Percentiles rank a stretch among this genome's conserved stretches.
Evolutionary conservation across 164 flowering plant genomes (phyloP).

Genomic region (Nymphaea colorata): DNA sequence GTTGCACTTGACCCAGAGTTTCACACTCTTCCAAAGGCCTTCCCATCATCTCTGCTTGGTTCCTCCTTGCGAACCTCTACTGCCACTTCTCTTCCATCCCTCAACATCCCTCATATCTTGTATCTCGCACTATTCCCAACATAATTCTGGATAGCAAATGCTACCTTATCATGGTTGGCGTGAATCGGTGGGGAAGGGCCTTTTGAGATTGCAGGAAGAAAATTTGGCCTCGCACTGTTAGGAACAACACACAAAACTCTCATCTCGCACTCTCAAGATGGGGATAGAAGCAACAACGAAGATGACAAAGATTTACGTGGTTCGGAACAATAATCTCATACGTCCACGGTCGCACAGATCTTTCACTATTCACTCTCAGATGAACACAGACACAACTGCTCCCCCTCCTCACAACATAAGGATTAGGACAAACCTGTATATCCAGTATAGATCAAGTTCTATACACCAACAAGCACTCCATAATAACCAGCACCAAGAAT

Average conservation of each 20-base stretch:
- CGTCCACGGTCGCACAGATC: too few species aligned
- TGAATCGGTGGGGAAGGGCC: conserved; percentile 17
- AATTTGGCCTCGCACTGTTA: too few species aligned
- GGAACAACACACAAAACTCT: too few species aligned
- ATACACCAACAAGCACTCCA: conserved; percentile 38
- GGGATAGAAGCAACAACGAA: too few species aligned
- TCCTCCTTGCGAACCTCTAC: conserved; percentile 31
- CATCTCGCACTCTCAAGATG: too few species aligned
- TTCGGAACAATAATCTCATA: too few species aligned
- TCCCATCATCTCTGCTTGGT: conserved; percentile 16
- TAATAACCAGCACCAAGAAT: conserved; percentile 23
- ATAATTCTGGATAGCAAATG: conserved; percentile 13
- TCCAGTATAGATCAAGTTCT: too few species aligned
- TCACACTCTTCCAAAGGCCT: conserved; percentile 31
- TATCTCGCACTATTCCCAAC: conserved; percentile 22
- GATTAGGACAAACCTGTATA: too few species aligned
- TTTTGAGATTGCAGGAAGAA: conserved; percentile 16
- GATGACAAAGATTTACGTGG: too few species aligned
- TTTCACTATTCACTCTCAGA: too few species aligned
- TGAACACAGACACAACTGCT: too few species aligned
- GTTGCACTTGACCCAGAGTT: conserved; percentile 31
- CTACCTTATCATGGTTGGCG: conserved; percentile 20
- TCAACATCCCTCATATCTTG: conserved; percentile 33
- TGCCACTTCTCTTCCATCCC: conserved; percentile 32
- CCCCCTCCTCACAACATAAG: too few species aligned